Conservation (phyloP, 768 basidiomycete species). For the Ephemerocybe angulata region DNA sequence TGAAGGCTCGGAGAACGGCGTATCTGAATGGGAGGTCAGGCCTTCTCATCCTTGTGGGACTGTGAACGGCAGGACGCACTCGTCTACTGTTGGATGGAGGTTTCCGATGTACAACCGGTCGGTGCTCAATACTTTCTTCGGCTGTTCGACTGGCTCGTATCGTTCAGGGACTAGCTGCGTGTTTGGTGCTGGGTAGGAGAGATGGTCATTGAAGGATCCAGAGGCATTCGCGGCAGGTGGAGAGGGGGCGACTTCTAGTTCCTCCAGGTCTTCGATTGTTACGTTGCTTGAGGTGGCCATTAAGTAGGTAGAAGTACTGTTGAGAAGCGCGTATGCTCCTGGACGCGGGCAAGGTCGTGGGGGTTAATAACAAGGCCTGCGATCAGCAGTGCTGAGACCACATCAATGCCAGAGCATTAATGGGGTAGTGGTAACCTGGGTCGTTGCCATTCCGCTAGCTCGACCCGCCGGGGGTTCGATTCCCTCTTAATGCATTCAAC, state of each 20-base stretch:
- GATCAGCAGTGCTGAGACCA: background rate
- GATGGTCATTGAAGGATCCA: slow-evolving; percentile 14
- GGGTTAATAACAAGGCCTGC: background rate
- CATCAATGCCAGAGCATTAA: background rate
- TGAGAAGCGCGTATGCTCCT: too few species aligned
- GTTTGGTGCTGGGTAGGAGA: slow-evolving; percentile 17
- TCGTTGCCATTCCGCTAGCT: slow-evolving; percentile 31
- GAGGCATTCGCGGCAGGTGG: background rate
- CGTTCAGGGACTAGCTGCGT: slow-evolving; percentile 4
- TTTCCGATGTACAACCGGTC: slow-evolving; percentile 91
- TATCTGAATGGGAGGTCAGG: slow-evolving; percentile 48
- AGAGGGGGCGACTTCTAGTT: background rate
- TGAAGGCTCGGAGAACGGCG: slow-evolving; percentile 83
- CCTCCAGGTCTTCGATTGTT: slow-evolving; percentile 17
- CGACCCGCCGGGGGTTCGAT: slow-evolving; percentile 89
- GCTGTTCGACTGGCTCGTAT: slow-evolving; percentile 22
- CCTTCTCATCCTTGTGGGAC: background rate
- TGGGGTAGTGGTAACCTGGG: slow-evolving; percentile 20
- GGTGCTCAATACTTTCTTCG: slow-evolving; percentile 38
- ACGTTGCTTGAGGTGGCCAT: slow-evolving; percentile 1
- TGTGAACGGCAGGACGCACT: slow-evolving; percentile 44
- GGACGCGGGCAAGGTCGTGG: too few species aligned
- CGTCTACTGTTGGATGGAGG: slow-evolving; percentile 80
- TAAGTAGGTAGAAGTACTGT: background rate
- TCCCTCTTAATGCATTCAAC: slow-evolving; percentile 69